Conservation (phyloP, 2,329 filamentous ascomycete species). For the Cryphonectria parasitica region DNA sequence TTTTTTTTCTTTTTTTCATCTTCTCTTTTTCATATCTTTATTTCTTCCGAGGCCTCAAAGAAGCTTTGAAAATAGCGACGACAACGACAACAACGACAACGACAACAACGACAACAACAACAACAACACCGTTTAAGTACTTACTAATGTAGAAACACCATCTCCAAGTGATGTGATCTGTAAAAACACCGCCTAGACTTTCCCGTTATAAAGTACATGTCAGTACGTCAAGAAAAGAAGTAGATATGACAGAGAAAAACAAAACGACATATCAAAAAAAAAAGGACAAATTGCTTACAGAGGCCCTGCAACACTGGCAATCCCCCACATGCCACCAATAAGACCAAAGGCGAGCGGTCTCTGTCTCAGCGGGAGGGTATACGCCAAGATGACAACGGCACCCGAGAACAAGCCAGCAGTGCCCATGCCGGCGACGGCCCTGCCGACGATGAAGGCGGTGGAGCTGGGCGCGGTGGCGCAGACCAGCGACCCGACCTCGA, state of each 20-base stretch:
- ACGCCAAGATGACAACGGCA: slow-evolving; percentile 51
- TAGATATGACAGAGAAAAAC: neutral
- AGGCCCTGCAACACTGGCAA: slow-evolving; percentile 52
- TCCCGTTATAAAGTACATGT: neutral
- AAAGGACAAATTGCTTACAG: slow-evolving; percentile 33
- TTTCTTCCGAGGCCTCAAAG: too few relatives aligned
- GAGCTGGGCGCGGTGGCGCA: slow-evolving; percentile 51
- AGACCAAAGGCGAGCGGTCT: slow-evolving; percentile 59
- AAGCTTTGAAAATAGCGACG: too few relatives aligned
- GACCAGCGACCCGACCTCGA: slow-evolving; percentile 41
- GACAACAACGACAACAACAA: too few relatives aligned
- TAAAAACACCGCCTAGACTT: slow-evolving; percentile 52
- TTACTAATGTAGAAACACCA: slow-evolving; percentile 52
- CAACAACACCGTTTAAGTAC: neutral
- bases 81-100: too few relatives aligned
- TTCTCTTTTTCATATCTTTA: too few relatives aligned
- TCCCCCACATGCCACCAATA: slow-evolving; percentile 59
- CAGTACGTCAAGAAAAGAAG: too few relatives aligned
- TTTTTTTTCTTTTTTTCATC: too few relatives aligned
- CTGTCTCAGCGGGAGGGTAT: slow-evolving; percentile 56
- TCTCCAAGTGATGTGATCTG: slow-evolving; percentile 53
- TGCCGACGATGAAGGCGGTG: slow-evolving; percentile 54
- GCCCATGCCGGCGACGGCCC: slow-evolving; percentile 56
- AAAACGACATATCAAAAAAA: neutral
- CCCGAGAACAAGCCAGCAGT: slow-evolving; percentile 56